phyloP scores from a whole-genome alignment of 495 filamentous ascomycete genomes.

The Aspergillus biplanus region DNA sequence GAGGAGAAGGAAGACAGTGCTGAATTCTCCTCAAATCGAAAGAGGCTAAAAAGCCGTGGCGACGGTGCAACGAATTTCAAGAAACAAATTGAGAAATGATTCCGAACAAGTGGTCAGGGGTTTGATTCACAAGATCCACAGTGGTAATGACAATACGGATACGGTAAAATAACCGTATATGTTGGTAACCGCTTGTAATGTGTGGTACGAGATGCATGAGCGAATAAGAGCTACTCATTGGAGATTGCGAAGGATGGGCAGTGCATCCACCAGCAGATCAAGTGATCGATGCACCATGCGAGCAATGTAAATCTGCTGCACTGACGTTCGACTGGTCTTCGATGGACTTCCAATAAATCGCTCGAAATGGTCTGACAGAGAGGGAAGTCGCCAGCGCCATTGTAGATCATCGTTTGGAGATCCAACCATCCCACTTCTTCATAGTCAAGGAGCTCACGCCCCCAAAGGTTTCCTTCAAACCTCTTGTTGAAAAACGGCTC shows the following conservation, averaged over 20 bases:
- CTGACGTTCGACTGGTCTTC: conserved; percentile 29
- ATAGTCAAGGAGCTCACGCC: conserved; percentile 32
- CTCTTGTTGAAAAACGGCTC: conserved; percentile 26
- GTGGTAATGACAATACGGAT: conserved; percentile 26
- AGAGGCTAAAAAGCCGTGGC: conserved; percentile 1
- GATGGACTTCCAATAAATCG: conserved; percentile 29
- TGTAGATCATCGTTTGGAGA: conserved; percentile 46
- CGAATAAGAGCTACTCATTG: conserved; percentile 21
- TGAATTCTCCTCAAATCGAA: conserved; percentile 10
- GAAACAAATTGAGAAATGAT: conserved; percentile 17
- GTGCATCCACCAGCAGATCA: conserved; percentile 55
- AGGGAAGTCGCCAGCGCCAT: conserved; percentile 34
- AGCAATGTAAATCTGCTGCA: conserved; percentile 42
- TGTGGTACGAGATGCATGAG: conserved; percentile 18
- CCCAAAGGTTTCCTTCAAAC: conserved; percentile 14
- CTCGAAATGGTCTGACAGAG: conserved; percentile 24
- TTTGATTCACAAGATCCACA: conserved; percentile 6
- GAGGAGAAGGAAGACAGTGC: conserved; percentile 13
- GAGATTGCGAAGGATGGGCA: conserved; percentile 26
- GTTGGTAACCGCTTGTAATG: conserved; percentile 24
- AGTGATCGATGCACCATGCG: conserved; percentile 71
- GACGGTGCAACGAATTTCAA: conserved; percentile 10
- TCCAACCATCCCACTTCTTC: conserved; percentile 40
- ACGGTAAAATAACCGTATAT: conserved; percentile 39
- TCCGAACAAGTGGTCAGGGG: conserved; percentile 18